Evolutionary conservation across 164 flowering plant genomes (phyloP).

Genomic region (Chloranthus sessilifolius): DNA sequence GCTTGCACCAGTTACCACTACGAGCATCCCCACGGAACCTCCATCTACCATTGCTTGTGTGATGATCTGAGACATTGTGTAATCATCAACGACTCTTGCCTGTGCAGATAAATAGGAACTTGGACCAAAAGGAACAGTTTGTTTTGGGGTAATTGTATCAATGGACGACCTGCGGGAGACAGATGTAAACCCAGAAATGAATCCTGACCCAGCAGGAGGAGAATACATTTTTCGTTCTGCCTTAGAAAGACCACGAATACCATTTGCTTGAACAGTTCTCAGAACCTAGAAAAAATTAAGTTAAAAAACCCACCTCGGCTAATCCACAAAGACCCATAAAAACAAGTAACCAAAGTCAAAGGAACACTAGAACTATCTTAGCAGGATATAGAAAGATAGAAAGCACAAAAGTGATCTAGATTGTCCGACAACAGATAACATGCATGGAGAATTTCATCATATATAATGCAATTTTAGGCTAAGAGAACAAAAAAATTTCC

Average conservation of each 20-base stretch:
- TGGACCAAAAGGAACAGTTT: conserved; percentile 66
- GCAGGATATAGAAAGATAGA: too few species aligned
- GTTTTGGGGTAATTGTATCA: conserved; percentile 44
- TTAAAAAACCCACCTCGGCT: background rate
- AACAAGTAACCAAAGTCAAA: background rate
- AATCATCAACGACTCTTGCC: conserved; percentile 80
- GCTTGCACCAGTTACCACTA: conserved; percentile 90
- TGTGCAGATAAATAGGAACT: conserved; percentile 88
- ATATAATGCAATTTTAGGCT: too few species aligned
- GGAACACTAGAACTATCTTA: too few species aligned
- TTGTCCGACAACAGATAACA: too few species aligned
- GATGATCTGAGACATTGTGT: conserved; percentile 79
- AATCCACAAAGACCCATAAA: conserved; percentile 4
- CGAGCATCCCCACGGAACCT: conserved; percentile 63
- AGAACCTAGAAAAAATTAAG: conserved; percentile 44
- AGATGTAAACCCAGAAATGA: conserved; percentile 73
- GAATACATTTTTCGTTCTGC: conserved; percentile 66
- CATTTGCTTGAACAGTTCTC: conserved; percentile 92
- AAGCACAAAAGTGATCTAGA: too few species aligned
- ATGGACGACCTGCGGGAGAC: conserved; percentile 51
- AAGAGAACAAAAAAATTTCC: too few species aligned
- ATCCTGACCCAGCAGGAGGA: conserved; percentile 96
- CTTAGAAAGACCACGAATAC: conserved; percentile 77
- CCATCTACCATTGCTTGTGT: conserved; percentile 54
- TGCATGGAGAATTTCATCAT: too few species aligned